Base-by-base conservation (phyloP, 2,329 filamentous ascomycete genomes). In the Penicillium sp. region DNA sequence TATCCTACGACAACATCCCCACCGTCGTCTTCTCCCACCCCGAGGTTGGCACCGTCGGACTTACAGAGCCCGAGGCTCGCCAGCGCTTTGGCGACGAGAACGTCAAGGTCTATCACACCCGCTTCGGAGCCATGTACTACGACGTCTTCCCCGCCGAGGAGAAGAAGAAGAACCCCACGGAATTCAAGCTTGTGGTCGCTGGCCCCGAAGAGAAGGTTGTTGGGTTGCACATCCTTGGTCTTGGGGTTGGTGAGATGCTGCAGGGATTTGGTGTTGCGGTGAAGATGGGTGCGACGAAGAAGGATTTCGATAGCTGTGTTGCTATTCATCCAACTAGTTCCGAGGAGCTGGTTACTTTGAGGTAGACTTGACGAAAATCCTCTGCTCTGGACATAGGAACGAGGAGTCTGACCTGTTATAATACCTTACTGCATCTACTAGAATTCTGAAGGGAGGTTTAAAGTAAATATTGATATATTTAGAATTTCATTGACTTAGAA, bases 211-310 rank as follows among this genome's bases (percentile, higher is more conserved):
- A 84, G 73, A 82, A 81, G 70, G 74, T 84, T 45, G 81, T 84
- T 23, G 82, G 82, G 15, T 60, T 84, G 64, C 82, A 84, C 67
- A 81, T 84, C 58, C 67, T 85, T 66, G 72, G 83, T 66, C 70
- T 81, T 41, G 74, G 76, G 13, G 75, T 81, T 61, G 73, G 81
- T 68, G 85, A 93, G 84, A 90, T 92, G 87, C 81, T 92, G 70
- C 86, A 93, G 78, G 86, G 90, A 66, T 91, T 93, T 74, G 90
- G 88, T 54, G 89, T 92, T 23, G 90, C 90, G 17, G 78, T 92
- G 68, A 91, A 91, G 84, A 92, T 92, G 90, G 90, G 90, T 49
- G 90, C 90, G 38, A 91, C 87, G 58, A 92, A 92, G 86, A 85
- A 84, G 68, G 88, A 91, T 75, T 90, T 92, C 76, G 90, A 92